These are phyloP conservation scores for Boechera divaricarpa DNA, from an alignment of 345 rosid species.

Conservation along the genomic window DNA sequence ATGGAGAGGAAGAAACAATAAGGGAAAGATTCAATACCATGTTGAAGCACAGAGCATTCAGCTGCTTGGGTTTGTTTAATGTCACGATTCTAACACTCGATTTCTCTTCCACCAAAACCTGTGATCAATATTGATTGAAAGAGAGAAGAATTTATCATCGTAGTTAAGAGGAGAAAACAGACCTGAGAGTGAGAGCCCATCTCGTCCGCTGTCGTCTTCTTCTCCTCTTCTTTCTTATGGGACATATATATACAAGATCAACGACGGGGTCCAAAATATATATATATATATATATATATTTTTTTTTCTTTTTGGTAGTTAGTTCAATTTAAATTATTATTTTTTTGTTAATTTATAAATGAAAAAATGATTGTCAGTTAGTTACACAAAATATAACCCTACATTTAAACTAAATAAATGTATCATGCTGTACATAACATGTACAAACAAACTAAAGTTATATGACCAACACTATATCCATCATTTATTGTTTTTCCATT, in stretches of 20 bases:
- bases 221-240: not conserved
- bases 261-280: not conserved
- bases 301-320: not conserved
- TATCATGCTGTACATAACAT: no score
- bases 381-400: no score
- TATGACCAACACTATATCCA: no score
- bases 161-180: not conserved
- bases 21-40: constrained; percentile 55
- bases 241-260: not conserved
- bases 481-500: no score
- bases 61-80: constrained; percentile 71
- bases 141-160: not conserved
- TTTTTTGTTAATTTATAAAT: no score
- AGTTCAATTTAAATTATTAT: no score
- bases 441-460: no score
- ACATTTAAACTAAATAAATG: no score
- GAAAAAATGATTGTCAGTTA: no score
- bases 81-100: constrained; percentile 57
- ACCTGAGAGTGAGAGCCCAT: constrained; percentile 34
- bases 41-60: constrained; percentile 64
- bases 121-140: constrained; percentile 25
- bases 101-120: constrained; percentile 71
- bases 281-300: not conserved
- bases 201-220: not conserved
- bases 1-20: not conserved